These are phyloP conservation scores for Bullera alba DNA, from an alignment of 768 basidiomycete genomes.

Conservation along the genomic window DNA sequence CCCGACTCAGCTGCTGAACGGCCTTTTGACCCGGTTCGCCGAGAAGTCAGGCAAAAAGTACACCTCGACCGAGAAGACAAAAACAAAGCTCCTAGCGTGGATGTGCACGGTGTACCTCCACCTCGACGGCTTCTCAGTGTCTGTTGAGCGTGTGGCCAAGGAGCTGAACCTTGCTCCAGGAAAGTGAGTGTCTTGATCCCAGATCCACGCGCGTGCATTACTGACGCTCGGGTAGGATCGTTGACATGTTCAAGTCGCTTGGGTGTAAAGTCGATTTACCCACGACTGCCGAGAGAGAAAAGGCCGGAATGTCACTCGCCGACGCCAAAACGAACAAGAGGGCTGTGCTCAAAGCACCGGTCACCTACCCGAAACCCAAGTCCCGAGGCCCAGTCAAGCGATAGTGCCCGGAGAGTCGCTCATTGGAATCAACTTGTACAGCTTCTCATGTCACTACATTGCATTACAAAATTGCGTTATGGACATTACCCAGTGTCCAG, in stretches of 20 bases:
- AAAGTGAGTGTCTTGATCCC: slow-evolving; percentile 53
- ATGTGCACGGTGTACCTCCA: slow-evolving; percentile 74
- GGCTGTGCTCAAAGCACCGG: slow-evolving; percentile 67
- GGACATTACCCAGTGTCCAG: background rate
- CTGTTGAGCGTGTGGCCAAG: slow-evolving; percentile 60
- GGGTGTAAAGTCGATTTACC: slow-evolving; percentile 68
- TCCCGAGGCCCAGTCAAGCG: slow-evolving; percentile 35
- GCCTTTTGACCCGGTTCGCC: slow-evolving; percentile 70
- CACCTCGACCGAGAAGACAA: slow-evolving; percentile 60
- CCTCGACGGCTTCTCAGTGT: slow-evolving; percentile 68
- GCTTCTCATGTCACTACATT: no score
- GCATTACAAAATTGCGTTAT: no score
- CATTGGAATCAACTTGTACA: no score
- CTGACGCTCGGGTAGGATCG: slow-evolving; percentile 50
- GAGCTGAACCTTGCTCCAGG: slow-evolving; percentile 63
- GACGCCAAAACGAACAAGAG: slow-evolving; percentile 58
- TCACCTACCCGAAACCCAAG: slow-evolving; percentile 67
- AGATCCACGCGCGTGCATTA: background rate
- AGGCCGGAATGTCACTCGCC: slow-evolving; percentile 60
- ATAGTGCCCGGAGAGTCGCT: slow-evolving; percentile 10
- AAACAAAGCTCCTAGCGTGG: slow-evolving; percentile 66
- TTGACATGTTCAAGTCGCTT: slow-evolving; percentile 66
- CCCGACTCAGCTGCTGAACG: slow-evolving; percentile 63
- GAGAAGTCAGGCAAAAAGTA: slow-evolving; percentile 64
- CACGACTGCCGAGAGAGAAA: slow-evolving; percentile 58